phyloP scores from a whole-genome alignment of 805 yeast genomes.

The Saccharomycopsis fibuligera region DNA sequence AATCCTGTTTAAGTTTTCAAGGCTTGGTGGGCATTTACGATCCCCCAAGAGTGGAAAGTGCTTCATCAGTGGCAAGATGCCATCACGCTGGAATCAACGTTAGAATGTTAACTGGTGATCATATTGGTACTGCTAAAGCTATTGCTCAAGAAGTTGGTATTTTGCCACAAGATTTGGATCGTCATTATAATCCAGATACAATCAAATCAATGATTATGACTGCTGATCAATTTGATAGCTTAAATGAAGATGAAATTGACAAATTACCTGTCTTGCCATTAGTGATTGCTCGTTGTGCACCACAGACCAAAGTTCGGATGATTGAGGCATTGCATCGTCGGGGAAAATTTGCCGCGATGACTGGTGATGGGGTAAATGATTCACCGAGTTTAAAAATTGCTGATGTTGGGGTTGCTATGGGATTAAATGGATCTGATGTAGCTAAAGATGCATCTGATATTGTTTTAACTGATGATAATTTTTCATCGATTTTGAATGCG shows the following conservation, averaged over 20 bases:
- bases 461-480: constrained; percentile 71
- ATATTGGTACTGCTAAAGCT: constrained; percentile 70
- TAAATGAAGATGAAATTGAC: constrained; percentile 58
- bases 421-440: constrained; percentile 72
- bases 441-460: constrained; percentile 81
- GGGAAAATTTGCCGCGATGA: constrained; percentile 66
- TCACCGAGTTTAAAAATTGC: constrained; percentile 71
- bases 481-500: constrained; percentile 72
- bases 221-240: constrained; percentile 61
- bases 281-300: constrained; percentile 80
- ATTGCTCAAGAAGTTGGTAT: constrained; percentile 83
- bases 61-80: constrained; percentile 56
- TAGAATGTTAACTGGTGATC: constrained; percentile 80
- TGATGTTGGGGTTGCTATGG: constrained; percentile 83
- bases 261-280: constrained; percentile 59
- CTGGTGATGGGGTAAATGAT: constrained; percentile 80
- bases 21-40: constrained; percentile 77
- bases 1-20: constrained; percentile 46
- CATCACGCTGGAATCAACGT: constrained; percentile 76
- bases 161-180: constrained; percentile 51
- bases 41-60: constrained; percentile 73
- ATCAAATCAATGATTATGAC: constrained; percentile 68
- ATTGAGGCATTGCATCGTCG: constrained; percentile 68
- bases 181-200: constrained; percentile 49
- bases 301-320: constrained; percentile 75